Base-by-base conservation (phyloP, 2,329 filamentous ascomycete species). In the Capronia coronata region DNA sequence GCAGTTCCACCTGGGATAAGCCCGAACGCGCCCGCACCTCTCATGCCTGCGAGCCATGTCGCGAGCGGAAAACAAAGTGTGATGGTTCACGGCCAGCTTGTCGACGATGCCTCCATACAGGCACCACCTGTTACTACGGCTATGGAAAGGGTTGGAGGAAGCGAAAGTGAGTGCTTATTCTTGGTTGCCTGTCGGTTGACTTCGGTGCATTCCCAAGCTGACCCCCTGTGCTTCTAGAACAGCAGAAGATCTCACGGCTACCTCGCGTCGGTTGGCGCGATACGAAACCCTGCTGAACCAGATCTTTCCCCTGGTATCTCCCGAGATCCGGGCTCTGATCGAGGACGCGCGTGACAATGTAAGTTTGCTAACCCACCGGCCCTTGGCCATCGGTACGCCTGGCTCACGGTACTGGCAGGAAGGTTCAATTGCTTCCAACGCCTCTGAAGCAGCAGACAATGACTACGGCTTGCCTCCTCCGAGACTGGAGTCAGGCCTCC, bases 131-230 rank as follows among this genome's bases (percentile, higher is more conserved):
- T 47, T 57, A 58, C 34, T 61, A 61, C 42, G 58, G 58, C 41
- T 61, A 61, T 38, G 58, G 58, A 8, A 61, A 61, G 44, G 58
- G 58, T 8, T 61, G 58, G 58, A 56, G 57, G 46, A 61, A 61
- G 42, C 57, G 58, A 32, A 61, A 61, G 58, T 61, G 35, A 40
- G 55, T 58, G 35, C n/a, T 23, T 2, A 34, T 30, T 16, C 19
- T 35, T n/a, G 6, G 32, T 13, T 6, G 6, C 32, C 32, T n/a
- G 32, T n/a, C 5, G 7, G 25, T 14, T 11, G 3, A 9, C 29
- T 11, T n/a, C 7, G 7, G n/a, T 32, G 7, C n/a, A 29, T 29
- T 1, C 13, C 21, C 6, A 18, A 43, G 46, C 49, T 55, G 27
- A 51, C 48, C 27, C 19, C 11, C 27, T 18, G 3, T 23, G 2